Evolutionary conservation across 805 yeast genomes (phyloP), one percentile per base, ranked within the genome.

Genomic region (Candida orba): DNA sequence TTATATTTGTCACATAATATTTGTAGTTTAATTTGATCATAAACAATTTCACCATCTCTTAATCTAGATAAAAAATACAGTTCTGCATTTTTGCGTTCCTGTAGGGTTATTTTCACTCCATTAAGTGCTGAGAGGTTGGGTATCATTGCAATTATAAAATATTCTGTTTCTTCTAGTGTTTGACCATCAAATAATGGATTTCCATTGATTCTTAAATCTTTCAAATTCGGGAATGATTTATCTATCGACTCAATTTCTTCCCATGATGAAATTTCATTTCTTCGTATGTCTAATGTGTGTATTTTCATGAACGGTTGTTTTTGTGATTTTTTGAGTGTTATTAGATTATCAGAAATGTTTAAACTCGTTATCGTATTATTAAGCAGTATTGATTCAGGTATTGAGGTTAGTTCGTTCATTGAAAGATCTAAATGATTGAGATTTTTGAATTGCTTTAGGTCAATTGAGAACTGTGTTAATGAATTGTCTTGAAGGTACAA

Each of bases 51-150:
- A 1, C 56, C 54, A 1, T 46, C 42, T 8, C 43, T 36, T 0
- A 84, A 75, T 47, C 69, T 69, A 6, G 79, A 68, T 25, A 84
- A 64, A 47, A 84, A 79, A 55, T 74, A 86, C 5, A 84, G 57
- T 57, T 88, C 95, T 1, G 85, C 82, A 50, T 81, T 84, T 6
- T 46, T 50, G 15, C 88, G 67, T 39, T 79, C 84, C 2, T 62
- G 68, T 0, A 37, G 43, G 3, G 65, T 55, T 8, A 86, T 62
- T 0, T 32, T 40, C 0, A 79, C 69, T 1, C 95, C 95, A 54
- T 89, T 79, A 13, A 88, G 60, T 22, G 60, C 63, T 1, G 38
- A 34, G 2, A 82, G 36, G 0, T 48, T 42, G 1, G 64, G 62
- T 35, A 66, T 60, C 23, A 84, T 61, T 1, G 79, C 80, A 17